phyloP scores from a whole-genome alignment of 139 green algal species.

The Dunaliella sp. region DNA sequence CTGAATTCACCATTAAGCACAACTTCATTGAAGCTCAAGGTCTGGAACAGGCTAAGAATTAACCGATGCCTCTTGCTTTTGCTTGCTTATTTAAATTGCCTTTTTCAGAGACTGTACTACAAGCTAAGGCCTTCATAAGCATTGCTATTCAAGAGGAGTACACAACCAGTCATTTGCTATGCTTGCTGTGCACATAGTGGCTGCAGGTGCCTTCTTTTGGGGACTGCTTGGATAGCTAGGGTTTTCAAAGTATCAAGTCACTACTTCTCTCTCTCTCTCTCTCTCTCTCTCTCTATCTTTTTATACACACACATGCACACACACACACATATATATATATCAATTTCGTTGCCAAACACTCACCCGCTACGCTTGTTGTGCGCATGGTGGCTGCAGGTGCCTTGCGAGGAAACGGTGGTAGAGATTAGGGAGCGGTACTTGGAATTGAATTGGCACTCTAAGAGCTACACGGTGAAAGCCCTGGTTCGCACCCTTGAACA shows the following conservation, averaged over 20 bases:
- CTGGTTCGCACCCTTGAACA: conserved; percentile 22
- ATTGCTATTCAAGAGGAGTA: no score
- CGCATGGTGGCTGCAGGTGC: conserved; percentile 21
- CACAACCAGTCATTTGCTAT: background rate
- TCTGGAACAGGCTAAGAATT: no score
- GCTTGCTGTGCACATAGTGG: background rate
- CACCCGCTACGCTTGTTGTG: background rate
- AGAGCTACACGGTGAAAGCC: conserved; percentile 77
- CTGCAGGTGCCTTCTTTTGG: conserved; percentile 39
- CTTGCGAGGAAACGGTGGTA: conserved; percentile 68
- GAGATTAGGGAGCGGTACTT: conserved; percentile 77
- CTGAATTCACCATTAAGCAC: no score
- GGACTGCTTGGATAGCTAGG: no score
- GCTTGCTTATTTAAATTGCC: no score
- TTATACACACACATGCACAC: background rate
- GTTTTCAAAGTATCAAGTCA: no score
- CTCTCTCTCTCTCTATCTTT: no score
- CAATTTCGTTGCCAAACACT: background rate
- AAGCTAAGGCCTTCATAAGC: no score
- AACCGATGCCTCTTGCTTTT: no score
- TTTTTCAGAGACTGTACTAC: no score
- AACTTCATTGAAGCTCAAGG: no score
- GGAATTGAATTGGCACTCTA: conserved; percentile 69
- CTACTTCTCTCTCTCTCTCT: no score
- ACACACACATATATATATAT: background rate